Percentiles rank a stretch among this genome's conserved stretches.
Conservation (phyloP, 176 grass and related monocot species). For the Alloteropsis semialata region DNA sequence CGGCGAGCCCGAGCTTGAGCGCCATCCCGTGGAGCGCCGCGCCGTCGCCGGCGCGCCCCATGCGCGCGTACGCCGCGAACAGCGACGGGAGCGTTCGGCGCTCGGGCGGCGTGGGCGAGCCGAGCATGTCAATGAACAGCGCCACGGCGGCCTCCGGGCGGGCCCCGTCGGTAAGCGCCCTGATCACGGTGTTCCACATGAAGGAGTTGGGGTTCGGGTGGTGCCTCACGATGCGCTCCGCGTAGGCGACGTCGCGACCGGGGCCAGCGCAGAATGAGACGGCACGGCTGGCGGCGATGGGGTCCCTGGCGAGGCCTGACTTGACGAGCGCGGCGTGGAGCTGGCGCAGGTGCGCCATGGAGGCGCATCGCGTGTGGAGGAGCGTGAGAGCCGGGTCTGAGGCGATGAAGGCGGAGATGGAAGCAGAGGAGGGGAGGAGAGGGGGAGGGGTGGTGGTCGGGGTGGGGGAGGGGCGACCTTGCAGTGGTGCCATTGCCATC, state of each 20-base stretch:
- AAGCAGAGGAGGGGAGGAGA: slow-evolving; percentile 40
- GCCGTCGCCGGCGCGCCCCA: slow-evolving; percentile 32
- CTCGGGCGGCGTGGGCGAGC: slow-evolving; percentile 25
- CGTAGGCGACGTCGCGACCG: slow-evolving; percentile 42
- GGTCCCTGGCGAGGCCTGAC: slow-evolving; percentile 54
- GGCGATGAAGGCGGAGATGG: slow-evolving; percentile 58
- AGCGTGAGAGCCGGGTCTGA: slow-evolving; percentile 44
- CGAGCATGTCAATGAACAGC: slow-evolving; percentile 63
- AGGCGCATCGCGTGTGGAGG: slow-evolving; percentile 62
- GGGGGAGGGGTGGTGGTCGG: background rate
- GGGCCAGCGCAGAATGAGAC: slow-evolving; percentile 50
- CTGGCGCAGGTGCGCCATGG: slow-evolving; percentile 63
- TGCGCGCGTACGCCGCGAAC: slow-evolving; percentile 43
- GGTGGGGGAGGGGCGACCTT: background rate
- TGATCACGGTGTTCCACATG: slow-evolving; percentile 75
- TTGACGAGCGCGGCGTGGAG: slow-evolving; percentile 69
- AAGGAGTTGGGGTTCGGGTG: slow-evolving; percentile 59
- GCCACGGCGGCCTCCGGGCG: slow-evolving; percentile 35
- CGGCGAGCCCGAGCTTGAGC: slow-evolving; percentile 60
- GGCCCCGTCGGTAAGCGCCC: slow-evolving; percentile 50
- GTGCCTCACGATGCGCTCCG: slow-evolving; percentile 49
- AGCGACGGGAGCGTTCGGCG: slow-evolving; percentile 58
- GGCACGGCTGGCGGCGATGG: slow-evolving; percentile 64
- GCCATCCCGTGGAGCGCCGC: slow-evolving; percentile 69
- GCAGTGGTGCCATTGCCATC: slow-evolving; percentile 35